These are phyloP conservation scores for Russula vinacea DNA, from an alignment of 768 basidiomycete species.

Conservation along the genomic window DNA sequence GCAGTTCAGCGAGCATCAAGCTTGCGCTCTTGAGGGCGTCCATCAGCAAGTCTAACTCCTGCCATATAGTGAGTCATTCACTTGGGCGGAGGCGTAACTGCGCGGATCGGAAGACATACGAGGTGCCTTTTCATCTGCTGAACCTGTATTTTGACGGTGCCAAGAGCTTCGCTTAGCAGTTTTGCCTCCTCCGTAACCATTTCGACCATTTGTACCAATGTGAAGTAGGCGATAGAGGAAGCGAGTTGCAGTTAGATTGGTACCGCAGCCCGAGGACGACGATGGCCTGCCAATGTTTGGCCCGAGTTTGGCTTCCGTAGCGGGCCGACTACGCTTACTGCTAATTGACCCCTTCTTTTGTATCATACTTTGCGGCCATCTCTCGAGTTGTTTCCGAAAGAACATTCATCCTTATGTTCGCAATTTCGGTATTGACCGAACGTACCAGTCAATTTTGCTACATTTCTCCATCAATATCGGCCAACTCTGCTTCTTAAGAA, in stretches of 20 bases:
- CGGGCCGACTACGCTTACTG: no score
- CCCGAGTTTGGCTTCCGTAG: background rate
- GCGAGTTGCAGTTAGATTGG: background rate
- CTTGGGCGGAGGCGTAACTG: background rate
- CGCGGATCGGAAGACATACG: conserved; percentile 41
- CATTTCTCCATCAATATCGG: background rate
- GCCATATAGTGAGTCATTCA: background rate
- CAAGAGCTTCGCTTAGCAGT: conserved; percentile 78
- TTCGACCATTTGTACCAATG: conserved; percentile 23
- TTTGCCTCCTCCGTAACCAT: conserved; percentile 70
- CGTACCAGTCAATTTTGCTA: background rate
- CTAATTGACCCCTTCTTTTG: background rate
- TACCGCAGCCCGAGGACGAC: background rate
- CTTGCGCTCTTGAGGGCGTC: conserved; percentile 97
- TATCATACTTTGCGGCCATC: background rate
- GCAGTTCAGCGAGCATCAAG: conserved; percentile 92
- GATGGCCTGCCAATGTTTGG: background rate
- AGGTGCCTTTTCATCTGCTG: conserved; percentile 94
- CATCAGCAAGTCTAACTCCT: conserved; percentile 98
- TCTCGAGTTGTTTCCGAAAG: background rate
- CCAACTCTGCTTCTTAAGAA: background rate
- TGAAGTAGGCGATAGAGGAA: background rate
- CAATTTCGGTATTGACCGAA: background rate
- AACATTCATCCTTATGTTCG: background rate
- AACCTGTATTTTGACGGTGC: conserved; percentile 85